Percentiles rank a stretch among this genome's conserved stretches.
phyloP scores from a whole-genome alignment of 129 eudicot species.

The Pittosporum tobira region DNA sequence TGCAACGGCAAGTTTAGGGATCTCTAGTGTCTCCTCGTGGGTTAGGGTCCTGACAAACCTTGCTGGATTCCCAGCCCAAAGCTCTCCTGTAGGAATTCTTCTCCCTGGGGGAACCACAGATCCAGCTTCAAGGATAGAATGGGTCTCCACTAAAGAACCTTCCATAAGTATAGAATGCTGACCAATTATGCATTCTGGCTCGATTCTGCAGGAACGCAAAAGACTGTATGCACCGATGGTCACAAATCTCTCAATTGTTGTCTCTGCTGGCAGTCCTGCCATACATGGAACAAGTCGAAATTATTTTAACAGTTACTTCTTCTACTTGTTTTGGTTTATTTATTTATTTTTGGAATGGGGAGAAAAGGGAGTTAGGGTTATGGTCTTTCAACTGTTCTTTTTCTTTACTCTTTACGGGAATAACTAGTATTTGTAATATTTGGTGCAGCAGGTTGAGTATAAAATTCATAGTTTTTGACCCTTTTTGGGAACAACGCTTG shows the following conservation, averaged over 20 bases:
- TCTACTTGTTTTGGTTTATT: too few relatives aligned
- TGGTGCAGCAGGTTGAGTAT: too few relatives aligned
- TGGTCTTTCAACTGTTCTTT: too few relatives aligned
- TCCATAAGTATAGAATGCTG: conserved; percentile 95
- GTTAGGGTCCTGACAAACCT: conserved; percentile 87
- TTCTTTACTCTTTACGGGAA: too few relatives aligned
- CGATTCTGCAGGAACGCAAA: conserved; percentile 85
- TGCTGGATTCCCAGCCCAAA: conserved; percentile 99
- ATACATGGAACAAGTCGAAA: neutral
- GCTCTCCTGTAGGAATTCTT: conserved; percentile 87
- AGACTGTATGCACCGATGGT: conserved; percentile 83
- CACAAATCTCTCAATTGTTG: conserved; percentile 61
- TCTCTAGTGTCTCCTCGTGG: conserved; percentile 87
- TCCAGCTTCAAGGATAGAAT: conserved; percentile 95
- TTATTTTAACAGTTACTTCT: neutral
- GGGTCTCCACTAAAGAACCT: conserved; percentile 93
- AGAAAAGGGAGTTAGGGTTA: too few relatives aligned
- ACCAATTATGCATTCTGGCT: conserved; percentile 96
- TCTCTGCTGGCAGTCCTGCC: conserved; percentile 96
- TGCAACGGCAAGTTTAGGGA: conserved; percentile 94
- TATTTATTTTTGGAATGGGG: too few relatives aligned
- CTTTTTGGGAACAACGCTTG: too few relatives aligned
- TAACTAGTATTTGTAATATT: too few relatives aligned
- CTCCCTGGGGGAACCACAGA: conserved; percentile 97
- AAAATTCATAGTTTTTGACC: too few relatives aligned